Base-by-base conservation (phyloP, 2,329 filamentous ascomycete genomes). In the Scedosporium dehoogii region DNA sequence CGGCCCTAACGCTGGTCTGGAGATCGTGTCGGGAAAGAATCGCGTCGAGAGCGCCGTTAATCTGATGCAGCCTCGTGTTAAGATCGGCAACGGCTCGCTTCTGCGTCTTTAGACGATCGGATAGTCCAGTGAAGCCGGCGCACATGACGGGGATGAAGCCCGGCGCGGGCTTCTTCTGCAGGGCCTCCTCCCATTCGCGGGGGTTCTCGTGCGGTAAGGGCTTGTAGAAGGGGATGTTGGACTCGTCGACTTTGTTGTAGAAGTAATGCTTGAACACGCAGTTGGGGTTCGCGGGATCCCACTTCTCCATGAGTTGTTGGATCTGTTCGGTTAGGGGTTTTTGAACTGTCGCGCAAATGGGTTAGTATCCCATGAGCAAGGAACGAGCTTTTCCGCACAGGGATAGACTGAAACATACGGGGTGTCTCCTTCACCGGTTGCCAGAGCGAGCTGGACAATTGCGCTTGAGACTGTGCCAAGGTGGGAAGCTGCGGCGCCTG, bases 251-350 rank as follows among this genome's bases (percentile, higher is more conserved):
- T 67, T 90, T 86, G 76, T 94, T 94, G 80, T 94, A 96, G 73
- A 94, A 91, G 78, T 93, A 93, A 70, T 89, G 80, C 73, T 91
- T 89, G 77, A 94, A 91, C 29, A 83, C 84, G 68, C 89, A 92
- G 70, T 85, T 85, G 23, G 85, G 81, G 71, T 81, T 83, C 27
- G 80, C 74, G 1, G 89, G 86, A 65, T 89, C 81, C 90, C 90
- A 94, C 75, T 92, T 92, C 64, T 85, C 79, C 60, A 85, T 78
- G 48, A 94, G 81, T 27, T 85, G 79, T 64, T 81, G 79, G 72
- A 92, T 89, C 72, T 93, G 90, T 63, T 92, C 87, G 21, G 85
- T 80, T 55, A 92, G 83, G 58, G 86, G 84, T 72, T 91, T 91
- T 71, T 92, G 87, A 67, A 77, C 75, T 78, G 59, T 4, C 33